Evolutionary conservation across 495 filamentous ascomycete genomes (phyloP), one percentile per base, ranked within the genome.

Genomic region (Aspergillus diversus): DNA sequence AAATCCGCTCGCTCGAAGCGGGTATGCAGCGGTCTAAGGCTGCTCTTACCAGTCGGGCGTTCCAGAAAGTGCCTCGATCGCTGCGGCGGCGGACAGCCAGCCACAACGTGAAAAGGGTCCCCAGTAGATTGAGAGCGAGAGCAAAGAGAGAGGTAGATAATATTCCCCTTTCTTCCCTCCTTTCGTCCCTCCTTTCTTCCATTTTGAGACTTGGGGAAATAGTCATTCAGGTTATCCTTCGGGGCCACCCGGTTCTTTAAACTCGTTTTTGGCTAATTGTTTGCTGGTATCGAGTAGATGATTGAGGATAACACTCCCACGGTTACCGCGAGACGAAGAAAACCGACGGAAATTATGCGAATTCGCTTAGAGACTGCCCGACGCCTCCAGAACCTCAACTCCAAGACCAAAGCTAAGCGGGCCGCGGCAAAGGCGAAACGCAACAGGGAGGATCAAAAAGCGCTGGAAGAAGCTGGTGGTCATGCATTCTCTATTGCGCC

Each of bases 101-200:
- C 73, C 95, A 99, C 74, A 97, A 98, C 85, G 89, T 90, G 48
- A 96, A 96, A 76, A 84, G 87, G 56, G 89, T 99, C n/a, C 95
- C 95, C 32, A 90, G 86, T 68, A 80, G 90, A 64, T 77, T 99
- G 65, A 83, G 88, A 60, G 77, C 70, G 32, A 81, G 90, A 68
- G 92, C 91, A 2, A 85, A 78, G 66, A 84, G 82, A 69, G 95
- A 99, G 81, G 86, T 88, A 74, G 51, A 43, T 37, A 31, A 1
- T 27, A 27, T 27, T 15, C 2, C 31, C 2, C 17, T 42, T 5
- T 17, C n/a, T 32, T 63, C 43, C n/a, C 5, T 13, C 27, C 13
- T 43, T n/a, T 42, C 8, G 16, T 17, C 3, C n/a, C 46, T 27
- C 33, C 32, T 34, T 32, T 63, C 21, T 50, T 32, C 33, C 4